These are phyloP conservation scores for Malus orientalis DNA, from an alignment of 306 rosid species.

Conservation along the genomic window DNA sequence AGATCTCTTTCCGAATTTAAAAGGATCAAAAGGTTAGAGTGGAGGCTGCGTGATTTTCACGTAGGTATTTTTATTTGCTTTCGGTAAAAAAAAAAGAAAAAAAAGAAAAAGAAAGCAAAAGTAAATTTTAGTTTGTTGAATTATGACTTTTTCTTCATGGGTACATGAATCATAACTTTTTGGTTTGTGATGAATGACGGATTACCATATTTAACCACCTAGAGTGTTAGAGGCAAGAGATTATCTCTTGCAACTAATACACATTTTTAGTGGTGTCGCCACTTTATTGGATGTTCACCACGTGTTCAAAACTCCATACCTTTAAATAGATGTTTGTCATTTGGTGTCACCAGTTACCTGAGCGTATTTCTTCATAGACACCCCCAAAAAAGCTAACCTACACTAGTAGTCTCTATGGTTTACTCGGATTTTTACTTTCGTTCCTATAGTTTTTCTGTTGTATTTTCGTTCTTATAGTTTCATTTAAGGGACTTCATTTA, in stretches of 20 bases:
- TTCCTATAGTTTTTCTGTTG: no score
- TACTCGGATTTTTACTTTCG: no score
- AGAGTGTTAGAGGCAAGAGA: neutral
- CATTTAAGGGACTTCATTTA: no score
- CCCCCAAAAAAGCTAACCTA: no score
- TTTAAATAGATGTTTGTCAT: no score
- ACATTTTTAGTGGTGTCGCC: neutral
- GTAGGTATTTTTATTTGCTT: neutral
- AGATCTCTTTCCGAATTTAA: no score
- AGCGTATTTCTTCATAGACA: no score
- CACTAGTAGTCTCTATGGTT: no score
- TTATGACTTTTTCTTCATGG: neutral
- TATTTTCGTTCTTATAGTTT: no score
- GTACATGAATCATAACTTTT: neutral
- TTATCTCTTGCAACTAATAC: neutral
- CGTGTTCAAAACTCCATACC: no score
- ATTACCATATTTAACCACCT: neutral
- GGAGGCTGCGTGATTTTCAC: neutral
- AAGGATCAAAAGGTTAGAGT: neutral
- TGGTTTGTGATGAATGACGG: neutral
- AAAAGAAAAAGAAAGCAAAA: neutral
- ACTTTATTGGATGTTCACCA: no score
- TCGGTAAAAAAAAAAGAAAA: neutral
- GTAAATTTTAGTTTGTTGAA: neutral
- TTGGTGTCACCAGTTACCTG: no score